These are phyloP conservation scores for Patellaria atrata DNA, from an alignment of 495 filamentous ascomycete genomes.

Conservation along the genomic window DNA sequence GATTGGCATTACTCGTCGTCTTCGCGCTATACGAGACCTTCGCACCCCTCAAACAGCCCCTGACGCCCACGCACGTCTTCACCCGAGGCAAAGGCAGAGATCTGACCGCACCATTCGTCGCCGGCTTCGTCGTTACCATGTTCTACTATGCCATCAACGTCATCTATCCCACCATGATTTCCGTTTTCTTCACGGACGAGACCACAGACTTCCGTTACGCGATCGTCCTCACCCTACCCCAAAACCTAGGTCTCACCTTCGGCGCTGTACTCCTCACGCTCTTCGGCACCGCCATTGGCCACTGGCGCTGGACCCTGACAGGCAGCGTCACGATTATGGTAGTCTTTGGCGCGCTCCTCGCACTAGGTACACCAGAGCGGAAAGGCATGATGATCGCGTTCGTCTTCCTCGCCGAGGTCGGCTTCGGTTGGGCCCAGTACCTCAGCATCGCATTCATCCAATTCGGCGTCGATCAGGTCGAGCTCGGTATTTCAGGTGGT, in stretches of 20 bases:
- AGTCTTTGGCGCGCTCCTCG: slow-evolving; percentile 20
- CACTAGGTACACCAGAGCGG: slow-evolving; percentile 11
- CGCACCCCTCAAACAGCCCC: slow-evolving; percentile 17
- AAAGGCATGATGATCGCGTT: slow-evolving; percentile 19
- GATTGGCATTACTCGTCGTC: slow-evolving; percentile 12
- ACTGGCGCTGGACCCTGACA: slow-evolving; percentile 23
- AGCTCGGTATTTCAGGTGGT: slow-evolving; percentile 15
- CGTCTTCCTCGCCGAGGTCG: slow-evolving; percentile 13
- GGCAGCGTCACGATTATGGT: slow-evolving; percentile 23
- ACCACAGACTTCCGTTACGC: slow-evolving; percentile 17
- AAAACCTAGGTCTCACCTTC: slow-evolving; percentile 21
- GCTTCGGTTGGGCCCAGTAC: slow-evolving; percentile 21
- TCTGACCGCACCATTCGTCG: slow-evolving; percentile 20
- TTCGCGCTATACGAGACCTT: slow-evolving; percentile 18
- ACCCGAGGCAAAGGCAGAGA: slow-evolving; percentile 18
- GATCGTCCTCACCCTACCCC: slow-evolving; percentile 21
- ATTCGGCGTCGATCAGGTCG: slow-evolving; percentile 21
- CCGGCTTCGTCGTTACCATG: slow-evolving; percentile 21
- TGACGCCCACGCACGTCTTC: slow-evolving; percentile 22
- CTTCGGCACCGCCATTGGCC: slow-evolving; percentile 23
- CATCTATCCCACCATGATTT: slow-evolving; percentile 18
- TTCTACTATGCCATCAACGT: slow-evolving; percentile 23
- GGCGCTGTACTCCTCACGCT: slow-evolving; percentile 22
- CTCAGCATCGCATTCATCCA: slow-evolving; percentile 20
- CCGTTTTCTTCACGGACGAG: slow-evolving; percentile 19